These are phyloP conservation scores for Colletotrichum eremochloae DNA, from an alignment of 2,329 filamentous ascomycete species.

Conservation along the genomic window DNA sequence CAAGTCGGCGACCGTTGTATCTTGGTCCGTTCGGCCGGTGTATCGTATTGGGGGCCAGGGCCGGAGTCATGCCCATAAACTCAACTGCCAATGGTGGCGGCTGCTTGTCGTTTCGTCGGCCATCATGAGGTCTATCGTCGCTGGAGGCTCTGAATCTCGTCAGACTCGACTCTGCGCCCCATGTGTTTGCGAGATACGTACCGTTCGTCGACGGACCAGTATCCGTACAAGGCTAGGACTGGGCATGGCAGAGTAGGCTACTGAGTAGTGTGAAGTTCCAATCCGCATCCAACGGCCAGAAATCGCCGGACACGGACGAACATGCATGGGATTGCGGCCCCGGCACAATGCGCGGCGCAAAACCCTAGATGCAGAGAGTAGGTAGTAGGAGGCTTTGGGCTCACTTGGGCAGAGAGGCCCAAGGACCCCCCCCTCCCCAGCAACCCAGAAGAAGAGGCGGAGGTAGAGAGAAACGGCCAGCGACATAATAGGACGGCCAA, in stretches of 20 bases:
- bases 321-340: conserved; percentile 15
- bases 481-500: background rate
- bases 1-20: conserved; percentile 10
- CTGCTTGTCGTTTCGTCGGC: background rate
- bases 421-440: background rate
- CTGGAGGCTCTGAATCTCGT: background rate
- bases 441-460: conserved; percentile 12
- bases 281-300: background rate
- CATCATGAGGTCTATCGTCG: background rate
- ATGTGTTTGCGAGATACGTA: background rate
- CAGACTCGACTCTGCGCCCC: background rate
- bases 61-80: conserved; percentile 18
- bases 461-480: conserved; percentile 8
- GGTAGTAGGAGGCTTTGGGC: conserved; percentile 8
- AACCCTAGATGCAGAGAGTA: background rate
- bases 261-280: background rate
- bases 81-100: conserved; percentile 13
- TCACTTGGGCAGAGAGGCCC: conserved; percentile 18
- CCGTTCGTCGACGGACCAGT: background rate
- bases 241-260: too few species aligned
- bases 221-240: background rate
- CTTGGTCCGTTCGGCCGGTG: conserved; percentile 26
- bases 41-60: conserved; percentile 25
- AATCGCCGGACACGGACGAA: conserved; percentile 5
- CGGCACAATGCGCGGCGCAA: conserved; percentile 14